Evolutionary conservation across 352 stramenopile genomes (phyloP), one percentile per base, ranked within the genome.

Genomic region (Halophytophthora polymorphica): DNA sequence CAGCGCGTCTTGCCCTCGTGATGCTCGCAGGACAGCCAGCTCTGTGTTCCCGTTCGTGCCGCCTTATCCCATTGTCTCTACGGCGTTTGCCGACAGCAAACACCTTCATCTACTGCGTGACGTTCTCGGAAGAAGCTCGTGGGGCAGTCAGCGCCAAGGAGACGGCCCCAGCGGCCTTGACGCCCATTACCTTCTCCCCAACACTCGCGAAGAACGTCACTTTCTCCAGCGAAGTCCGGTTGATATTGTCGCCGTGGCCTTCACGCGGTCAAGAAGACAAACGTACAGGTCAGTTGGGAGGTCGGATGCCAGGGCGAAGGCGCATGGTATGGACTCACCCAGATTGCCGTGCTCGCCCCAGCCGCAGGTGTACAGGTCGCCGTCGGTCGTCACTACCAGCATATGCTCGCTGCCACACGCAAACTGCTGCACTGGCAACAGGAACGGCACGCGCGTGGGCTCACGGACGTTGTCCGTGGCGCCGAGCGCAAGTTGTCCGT

Each of bases 281-380:
- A 35, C 18, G 51, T 22, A 43, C 8, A 13, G 18, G 7, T 14
- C 31, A 56, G 14, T 17, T 13, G 4, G 12, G 2, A 28, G 31
- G 18, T 17, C 7, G 2, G 34, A 28, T 31, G 49, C 22, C 25
- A 37, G 11, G 40, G 18, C n/a, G 47, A 18, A 45, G 39, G 10
- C 14, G 7, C 40, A 19, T 15, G 40, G 2, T 31, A 39, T 13
- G 18, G 28, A 71, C 66, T 15, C 65, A 92, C 83, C 83, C 0
- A 94, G 67, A 37, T 94, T 94, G 36, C 83, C 83, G 50, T 94
- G 83, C 52, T 94, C 83, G 34, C 79, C 79, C 83, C 83, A 94
- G 3, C 83, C 83, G 47, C 81, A 90, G 2, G 81, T 84, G 48
- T 83, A 92, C 6, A 94, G 47, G n/a, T 77, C 61, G 13, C 81